A percentile compares a stretch with the other conserved stretches of the same genome.
Conservation (phyloP, 345 rosid species). For the Mercurialis annua region DNA sequence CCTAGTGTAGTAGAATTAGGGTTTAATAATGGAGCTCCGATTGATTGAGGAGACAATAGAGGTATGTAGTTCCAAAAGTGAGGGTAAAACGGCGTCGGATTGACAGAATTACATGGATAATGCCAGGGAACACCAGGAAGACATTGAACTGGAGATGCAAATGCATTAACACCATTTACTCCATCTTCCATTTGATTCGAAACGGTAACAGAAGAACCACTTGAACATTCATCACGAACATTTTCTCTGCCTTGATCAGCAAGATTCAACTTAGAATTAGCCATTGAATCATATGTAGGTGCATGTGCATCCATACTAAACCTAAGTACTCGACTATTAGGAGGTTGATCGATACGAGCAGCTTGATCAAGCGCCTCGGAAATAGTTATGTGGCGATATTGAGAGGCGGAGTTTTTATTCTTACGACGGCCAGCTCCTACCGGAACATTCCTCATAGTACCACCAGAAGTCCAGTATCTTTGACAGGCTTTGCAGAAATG, state of each 20-base stretch:
- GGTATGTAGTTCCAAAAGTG: conserved; percentile 31
- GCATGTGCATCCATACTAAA: conserved; percentile 24
- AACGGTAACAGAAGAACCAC: conserved; percentile 50
- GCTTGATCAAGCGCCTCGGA: conserved; percentile 67
- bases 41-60: conserved; percentile 16
- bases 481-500: conserved; percentile 37
- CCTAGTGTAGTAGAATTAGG: conserved; percentile 19
- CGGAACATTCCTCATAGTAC: conserved; percentile 31
- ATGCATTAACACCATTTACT: conserved; percentile 41
- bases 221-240: conserved; percentile 40
- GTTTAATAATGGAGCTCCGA: conserved; percentile 6
- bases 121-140: conserved; percentile 60
- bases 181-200: conserved; percentile 37
- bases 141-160: conserved; percentile 20
- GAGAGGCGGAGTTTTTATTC: conserved; percentile 28
- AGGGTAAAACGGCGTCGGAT: conserved; percentile 23
- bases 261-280: conserved; percentile 22
- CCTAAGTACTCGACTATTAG: conserved; percentile 28
- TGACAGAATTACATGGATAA: conserved; percentile 57
- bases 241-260: conserved; percentile 42
- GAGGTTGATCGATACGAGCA: conserved; percentile 41
- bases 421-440: conserved; percentile 35
- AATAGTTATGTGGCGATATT: conserved; percentile 29
- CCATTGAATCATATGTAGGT: conserved; percentile 23
- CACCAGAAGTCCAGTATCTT: conserved; percentile 37